Percentiles rank a stretch among this genome's conserved stretches.
Evolutionary conservation across 1,284 basidiomycete genomes (phyloP).

Genomic region (Sutorius eximius): DNA sequence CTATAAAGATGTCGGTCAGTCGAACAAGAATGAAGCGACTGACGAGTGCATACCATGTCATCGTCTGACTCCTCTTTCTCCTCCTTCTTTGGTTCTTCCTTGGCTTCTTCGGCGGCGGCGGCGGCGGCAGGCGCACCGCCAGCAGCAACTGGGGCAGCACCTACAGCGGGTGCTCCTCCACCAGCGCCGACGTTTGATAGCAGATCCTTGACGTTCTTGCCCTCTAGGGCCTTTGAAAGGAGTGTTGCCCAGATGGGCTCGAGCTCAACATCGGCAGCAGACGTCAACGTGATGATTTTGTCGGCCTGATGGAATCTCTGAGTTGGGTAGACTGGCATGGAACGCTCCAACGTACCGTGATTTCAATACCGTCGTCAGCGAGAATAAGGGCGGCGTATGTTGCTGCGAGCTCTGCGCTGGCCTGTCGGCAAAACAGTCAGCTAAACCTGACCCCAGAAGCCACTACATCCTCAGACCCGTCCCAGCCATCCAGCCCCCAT

Average conservation of each 20-base stretch:
- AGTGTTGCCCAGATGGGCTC: conserved; percentile 98
- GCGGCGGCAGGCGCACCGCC: conserved; percentile 53
- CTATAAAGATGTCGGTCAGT: background rate
- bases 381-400: conserved; percentile 96
- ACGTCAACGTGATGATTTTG: conserved; percentile 84
- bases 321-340: background rate
- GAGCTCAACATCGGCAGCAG: conserved; percentile 82
- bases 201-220: conserved; percentile 96
- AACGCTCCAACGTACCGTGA: conserved; percentile 73
- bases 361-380: conserved; percentile 95
- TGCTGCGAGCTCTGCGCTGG: conserved; percentile 74
- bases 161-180: conserved; percentile 76
- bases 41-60: conserved; percentile 75
- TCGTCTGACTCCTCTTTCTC: conserved; percentile 91
- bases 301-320: conserved; percentile 60
- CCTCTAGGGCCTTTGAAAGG: conserved; percentile 96
- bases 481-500: conserved; percentile 21
- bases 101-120: conserved; percentile 61
- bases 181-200: conserved; percentile 89
- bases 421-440: conserved; percentile 37
- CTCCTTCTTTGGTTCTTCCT: conserved; percentile 78
- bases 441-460: background rate
- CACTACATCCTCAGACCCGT: conserved; percentile 15
- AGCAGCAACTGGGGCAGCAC: conserved; percentile 53
- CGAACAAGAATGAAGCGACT: background rate